Evolutionary conservation across 257 asterid genomes (phyloP).

Genomic region (Jacaranda mimosifolia): DNA sequence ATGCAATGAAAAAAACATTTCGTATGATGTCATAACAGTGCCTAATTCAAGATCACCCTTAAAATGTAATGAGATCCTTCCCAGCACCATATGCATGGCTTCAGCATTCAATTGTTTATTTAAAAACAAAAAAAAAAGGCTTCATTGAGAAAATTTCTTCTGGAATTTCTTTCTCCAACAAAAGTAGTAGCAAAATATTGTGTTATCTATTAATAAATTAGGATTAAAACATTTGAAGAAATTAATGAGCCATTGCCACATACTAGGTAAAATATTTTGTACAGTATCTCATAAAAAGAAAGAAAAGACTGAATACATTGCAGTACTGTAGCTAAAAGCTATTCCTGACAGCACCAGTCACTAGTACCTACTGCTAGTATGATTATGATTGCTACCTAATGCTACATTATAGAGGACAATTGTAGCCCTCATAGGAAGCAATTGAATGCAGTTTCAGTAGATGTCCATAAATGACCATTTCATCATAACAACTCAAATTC

Average conservation of each 20-base stretch:
- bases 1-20: neutral
- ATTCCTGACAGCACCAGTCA: too few relatives aligned
- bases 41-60: neutral
- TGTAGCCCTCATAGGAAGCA: neutral
- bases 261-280: neutral
- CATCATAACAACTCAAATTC: neutral
- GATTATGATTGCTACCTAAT: neutral
- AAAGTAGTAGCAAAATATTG: neutral
- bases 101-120: neutral
- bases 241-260: neutral
- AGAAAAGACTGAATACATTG: neutral
- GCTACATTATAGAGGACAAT: neutral
- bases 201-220: constrained; percentile 7
- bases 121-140: neutral
- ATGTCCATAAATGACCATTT: neutral
- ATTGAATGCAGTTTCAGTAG: neutral
- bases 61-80: neutral
- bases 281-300: neutral
- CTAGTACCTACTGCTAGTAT: neutral
- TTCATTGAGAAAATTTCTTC: neutral
- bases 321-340: neutral
- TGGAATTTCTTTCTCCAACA: neutral
- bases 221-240: constrained; percentile 8
- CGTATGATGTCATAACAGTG: neutral
- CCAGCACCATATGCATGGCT: neutral